phyloP scores from a whole-genome alignment of 345 rosid species.

The Eutrema japonicum region DNA sequence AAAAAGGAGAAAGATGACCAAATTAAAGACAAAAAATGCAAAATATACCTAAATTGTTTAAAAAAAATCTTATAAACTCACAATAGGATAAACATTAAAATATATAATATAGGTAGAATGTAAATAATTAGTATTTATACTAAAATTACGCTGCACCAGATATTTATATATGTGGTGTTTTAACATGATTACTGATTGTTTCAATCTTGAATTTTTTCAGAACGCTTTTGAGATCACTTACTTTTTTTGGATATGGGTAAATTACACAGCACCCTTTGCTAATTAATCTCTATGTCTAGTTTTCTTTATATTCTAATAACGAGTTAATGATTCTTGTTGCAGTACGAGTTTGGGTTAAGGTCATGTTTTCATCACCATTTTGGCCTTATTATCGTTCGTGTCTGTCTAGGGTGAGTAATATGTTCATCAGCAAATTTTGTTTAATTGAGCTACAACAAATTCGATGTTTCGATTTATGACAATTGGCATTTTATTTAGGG shows the following conservation, averaged over 20 bases:
- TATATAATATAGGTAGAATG: too few species aligned
- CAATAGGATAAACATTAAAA: too few species aligned
- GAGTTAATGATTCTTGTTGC: conserved; percentile 34
- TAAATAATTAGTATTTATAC: too few species aligned
- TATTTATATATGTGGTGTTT: background rate
- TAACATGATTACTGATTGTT: background rate
- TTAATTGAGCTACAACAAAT: background rate
- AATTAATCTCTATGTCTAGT: background rate
- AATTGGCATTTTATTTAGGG: conserved; percentile 45
- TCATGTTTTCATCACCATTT: conserved; percentile 73
- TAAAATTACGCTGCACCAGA: too few species aligned
- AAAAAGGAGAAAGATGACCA: too few species aligned
- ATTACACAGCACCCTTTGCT: too few species aligned
- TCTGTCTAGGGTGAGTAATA: conserved; percentile 63
- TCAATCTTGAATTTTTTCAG: conserved; percentile 38
- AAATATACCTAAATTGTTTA: too few species aligned
- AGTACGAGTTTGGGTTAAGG: conserved; percentile 83
- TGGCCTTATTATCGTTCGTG: conserved; percentile 47
- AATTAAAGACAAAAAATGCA: too few species aligned
- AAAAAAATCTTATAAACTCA: too few species aligned
- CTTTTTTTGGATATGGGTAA: conserved; percentile 88
- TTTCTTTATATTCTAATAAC: background rate
- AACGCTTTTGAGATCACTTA: conserved; percentile 92
- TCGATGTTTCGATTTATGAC: background rate
- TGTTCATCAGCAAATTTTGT: background rate